Conservation (phyloP, 176 grass and related monocot species). For the Oryza glaberrima region DNA sequence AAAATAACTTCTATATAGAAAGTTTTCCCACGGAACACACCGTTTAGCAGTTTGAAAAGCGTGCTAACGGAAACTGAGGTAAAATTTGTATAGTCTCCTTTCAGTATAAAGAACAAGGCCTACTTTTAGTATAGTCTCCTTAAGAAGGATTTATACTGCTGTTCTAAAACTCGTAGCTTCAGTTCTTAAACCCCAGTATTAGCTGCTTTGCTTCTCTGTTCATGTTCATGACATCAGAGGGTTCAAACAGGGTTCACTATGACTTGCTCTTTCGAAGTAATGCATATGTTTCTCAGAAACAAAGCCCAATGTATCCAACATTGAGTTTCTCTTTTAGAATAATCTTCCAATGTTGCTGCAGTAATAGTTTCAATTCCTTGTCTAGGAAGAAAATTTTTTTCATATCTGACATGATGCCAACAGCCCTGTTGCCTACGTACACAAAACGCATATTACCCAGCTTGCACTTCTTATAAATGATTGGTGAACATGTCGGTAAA, state of each 20-base stretch:
- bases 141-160: neutral
- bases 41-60: no score
- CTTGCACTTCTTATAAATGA: constrained; percentile 1
- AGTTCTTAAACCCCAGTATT: neutral
- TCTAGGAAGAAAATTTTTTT: constrained; percentile 13
- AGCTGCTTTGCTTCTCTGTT: constrained; percentile 12
- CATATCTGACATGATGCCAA: neutral
- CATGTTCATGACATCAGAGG: constrained; percentile 3
- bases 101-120: no score
- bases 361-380: neutral
- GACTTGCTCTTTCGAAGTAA: neutral
- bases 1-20: no score
- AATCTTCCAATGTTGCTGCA: neutral
- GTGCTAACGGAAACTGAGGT: no score
- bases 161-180: constrained; percentile 15
- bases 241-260: constrained; percentile 3
- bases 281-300: neutral
- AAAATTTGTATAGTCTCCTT: no score
- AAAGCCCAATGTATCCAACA: neutral
- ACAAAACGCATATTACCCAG: neutral
- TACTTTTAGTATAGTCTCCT: neutral
- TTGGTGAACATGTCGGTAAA: neutral
- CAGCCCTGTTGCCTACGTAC: neutral
- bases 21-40: no score
- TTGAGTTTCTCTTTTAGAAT: neutral